Percentiles rank a stretch among this genome's conserved stretches.
Evolutionary conservation across 2,329 filamentous ascomycete genomes (phyloP).

Genomic region (Colletotrichum trifolii): DNA sequence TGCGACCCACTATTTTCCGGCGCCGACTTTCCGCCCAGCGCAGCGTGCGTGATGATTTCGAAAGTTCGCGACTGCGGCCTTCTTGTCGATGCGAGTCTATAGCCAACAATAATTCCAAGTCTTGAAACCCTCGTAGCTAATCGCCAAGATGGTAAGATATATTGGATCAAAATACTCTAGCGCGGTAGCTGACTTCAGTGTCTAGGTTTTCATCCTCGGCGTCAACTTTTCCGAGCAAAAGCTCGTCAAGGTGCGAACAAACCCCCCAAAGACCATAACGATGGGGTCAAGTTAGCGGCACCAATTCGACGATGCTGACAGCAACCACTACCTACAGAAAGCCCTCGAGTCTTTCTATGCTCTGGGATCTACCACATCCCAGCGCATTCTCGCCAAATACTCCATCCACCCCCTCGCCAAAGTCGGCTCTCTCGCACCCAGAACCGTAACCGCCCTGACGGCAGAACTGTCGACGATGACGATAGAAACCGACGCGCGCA

Average conservation of each 20-base stretch:
- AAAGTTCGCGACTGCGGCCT: slow-evolving; percentile 24
- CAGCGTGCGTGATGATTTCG: slow-evolving; percentile 6
- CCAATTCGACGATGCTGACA: slow-evolving; percentile 18
- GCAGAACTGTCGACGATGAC: slow-evolving; percentile 91
- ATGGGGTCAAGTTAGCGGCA: neutral
- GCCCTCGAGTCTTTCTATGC: slow-evolving; percentile 88
- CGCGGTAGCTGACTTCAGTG: neutral
- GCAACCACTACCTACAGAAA: slow-evolving; percentile 57
- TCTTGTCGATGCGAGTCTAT: too few species aligned
- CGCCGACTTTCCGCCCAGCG: slow-evolving; percentile 31
- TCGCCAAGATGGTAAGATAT: slow-evolving; percentile 21
- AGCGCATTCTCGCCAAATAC: slow-evolving; percentile 86
- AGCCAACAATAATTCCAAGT: neutral
- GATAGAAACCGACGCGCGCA: slow-evolving; percentile 88
- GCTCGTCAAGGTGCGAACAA: slow-evolving; percentile 77
- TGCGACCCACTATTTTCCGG: slow-evolving; percentile 29
- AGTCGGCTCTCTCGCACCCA: slow-evolving; percentile 78
- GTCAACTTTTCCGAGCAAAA: slow-evolving; percentile 86
- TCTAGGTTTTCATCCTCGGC: slow-evolving; percentile 84
- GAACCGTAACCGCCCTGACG: slow-evolving; percentile 84
- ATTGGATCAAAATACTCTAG: neutral
- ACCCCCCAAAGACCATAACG: slow-evolving; percentile 32
- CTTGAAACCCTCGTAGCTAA: neutral
- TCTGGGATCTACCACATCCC: slow-evolving; percentile 76
- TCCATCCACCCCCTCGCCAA: slow-evolving; percentile 87